Base-by-base conservation (phyloP, 2,329 filamentous ascomycete species). In the Colletotrichum sublineola region DNA sequence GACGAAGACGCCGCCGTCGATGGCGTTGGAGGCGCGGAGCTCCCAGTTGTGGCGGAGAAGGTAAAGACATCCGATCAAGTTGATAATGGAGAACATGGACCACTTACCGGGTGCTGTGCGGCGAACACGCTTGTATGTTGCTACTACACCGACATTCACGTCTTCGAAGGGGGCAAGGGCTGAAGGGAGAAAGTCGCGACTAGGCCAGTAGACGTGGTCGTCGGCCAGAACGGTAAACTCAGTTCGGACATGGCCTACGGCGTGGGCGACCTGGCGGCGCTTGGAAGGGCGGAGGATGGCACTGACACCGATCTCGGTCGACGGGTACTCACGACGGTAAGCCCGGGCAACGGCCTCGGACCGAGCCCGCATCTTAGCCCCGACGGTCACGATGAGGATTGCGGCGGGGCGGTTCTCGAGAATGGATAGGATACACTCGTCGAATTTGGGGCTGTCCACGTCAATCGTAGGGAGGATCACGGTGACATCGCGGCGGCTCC, bases 11-110 rank as follows among this genome's bases (percentile, higher is more conserved):
- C 87, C 88, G 11, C 88, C 88, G 68, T 92, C 90, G 12, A 91
- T 80, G 8, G 85, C 81, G 73, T 87, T 88, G 8, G 86, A 87
- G 0, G 87, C 82, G 0, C 86, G 84, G 64, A 89, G 87, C 76
- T 92, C 90, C 77, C 87, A 92, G 76, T 91, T 91, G 78, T 91
- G 88, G 0, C 89, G 86, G 75, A 88, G 85, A 1, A 92, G 84
- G 76, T 91, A 91, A n/a, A 85, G 78, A 40, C 86, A 86, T 0
- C 87, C 89, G 24, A 91, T 81, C 76, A 90, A 85, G 78, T 91
- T 90, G 78, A 84, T 84, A 64, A 86, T 79, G 0, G 79, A 80
- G 0, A 46, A 40, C 66, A 79, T 79, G 5, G 66, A 67, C 77
- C 77, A 80, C 1, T 78, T 40, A 5, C 78, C 77, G 0, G 74